Evolutionary conservation across 2,329 filamentous ascomycete species (phyloP), one percentile per base, ranked within the genome.

Genomic region (Cercospora zeina): DNA sequence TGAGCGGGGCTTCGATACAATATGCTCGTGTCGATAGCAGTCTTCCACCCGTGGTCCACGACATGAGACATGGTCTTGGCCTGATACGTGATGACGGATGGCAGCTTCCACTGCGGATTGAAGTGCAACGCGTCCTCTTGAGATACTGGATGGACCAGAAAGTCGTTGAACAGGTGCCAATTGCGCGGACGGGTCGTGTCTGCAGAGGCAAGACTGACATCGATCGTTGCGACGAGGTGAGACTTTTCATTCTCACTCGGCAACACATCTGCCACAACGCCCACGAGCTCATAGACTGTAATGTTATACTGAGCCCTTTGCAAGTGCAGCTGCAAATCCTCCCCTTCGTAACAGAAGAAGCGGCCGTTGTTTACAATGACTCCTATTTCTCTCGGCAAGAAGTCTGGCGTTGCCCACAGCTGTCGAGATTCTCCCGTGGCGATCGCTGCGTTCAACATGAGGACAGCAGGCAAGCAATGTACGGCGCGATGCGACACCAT

Each of bases 121-220:
- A 97, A 99, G 24, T 89, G 87, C 16, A 97, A 80, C 0, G 93
- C 96, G 73, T 99, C 93, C 64, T 92, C 88, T 30, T 85, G 84
- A 33, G 88, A 85, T 14, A 96, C 85, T 9, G 89, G 87, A 11
- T 90, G 86, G 21, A 99, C 96, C 36, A 96, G 78, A 71, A 99
- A 99, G 77, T 99, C 95, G 70, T 99, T 99, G 79, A 99, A 97
- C 1, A 99, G 78, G 76, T 97, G 91, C 96, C 96, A 99, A 69
- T 89, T 88, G 70, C 85, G 88, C 66, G 86, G 83, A 3, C 79
- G 80, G 0, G 85, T 82, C 0, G 83, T 74, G 45, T 67, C 80
- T 0, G 82, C 80, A 59, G 86, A 85, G 0, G 89, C 86, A 56
- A 91, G 86, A 11, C 85, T 84, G 61, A 89, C 88, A 74, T 99